phyloP scores from a whole-genome alignment of 2,329 filamentous ascomycete species.

The Dissoconium aciculare region DNA sequence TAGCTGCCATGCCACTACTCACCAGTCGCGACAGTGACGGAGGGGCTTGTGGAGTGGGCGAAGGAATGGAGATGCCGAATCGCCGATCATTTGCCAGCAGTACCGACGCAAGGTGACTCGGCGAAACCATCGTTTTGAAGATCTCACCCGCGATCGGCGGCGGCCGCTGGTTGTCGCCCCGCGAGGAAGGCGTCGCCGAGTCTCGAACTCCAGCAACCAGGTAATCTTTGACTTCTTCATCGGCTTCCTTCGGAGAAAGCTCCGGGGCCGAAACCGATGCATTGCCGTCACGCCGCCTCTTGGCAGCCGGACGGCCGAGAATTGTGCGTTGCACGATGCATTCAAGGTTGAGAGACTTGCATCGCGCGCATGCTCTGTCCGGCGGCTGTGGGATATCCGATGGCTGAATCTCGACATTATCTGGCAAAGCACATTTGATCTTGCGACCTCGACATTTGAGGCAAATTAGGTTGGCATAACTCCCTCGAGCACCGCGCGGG shows the following conservation, averaged over 20 bases:
- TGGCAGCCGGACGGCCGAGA: slow-evolving; percentile 9
- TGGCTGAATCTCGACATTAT: slow-evolving; percentile 5
- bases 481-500: slow-evolving; percentile 5
- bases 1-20: background rate
- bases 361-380: slow-evolving; percentile 7
- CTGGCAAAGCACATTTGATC: slow-evolving; percentile 11
- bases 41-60: background rate
- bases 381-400: slow-evolving; percentile 6
- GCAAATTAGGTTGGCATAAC: slow-evolving; percentile 12
- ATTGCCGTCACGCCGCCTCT: background rate
- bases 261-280: background rate
- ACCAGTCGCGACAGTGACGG: slow-evolving; percentile 2
- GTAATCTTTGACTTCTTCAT: slow-evolving; percentile 6
- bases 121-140: slow-evolving; percentile 5
- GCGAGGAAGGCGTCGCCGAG: slow-evolving; percentile 1
- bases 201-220: slow-evolving; percentile 5
- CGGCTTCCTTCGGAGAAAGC: background rate
- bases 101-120: slow-evolving; percentile 5
- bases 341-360: slow-evolving; percentile 7
- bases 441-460: slow-evolving; percentile 10
- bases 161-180: background rate
- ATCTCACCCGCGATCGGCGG: slow-evolving; percentile 4
- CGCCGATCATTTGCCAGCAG: slow-evolving; percentile 4
- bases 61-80: slow-evolving; percentile 1
- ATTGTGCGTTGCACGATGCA: slow-evolving; percentile 11